Conservation (phyloP, 163 green algal genomes). For the Chloroidium sp. region DNA sequence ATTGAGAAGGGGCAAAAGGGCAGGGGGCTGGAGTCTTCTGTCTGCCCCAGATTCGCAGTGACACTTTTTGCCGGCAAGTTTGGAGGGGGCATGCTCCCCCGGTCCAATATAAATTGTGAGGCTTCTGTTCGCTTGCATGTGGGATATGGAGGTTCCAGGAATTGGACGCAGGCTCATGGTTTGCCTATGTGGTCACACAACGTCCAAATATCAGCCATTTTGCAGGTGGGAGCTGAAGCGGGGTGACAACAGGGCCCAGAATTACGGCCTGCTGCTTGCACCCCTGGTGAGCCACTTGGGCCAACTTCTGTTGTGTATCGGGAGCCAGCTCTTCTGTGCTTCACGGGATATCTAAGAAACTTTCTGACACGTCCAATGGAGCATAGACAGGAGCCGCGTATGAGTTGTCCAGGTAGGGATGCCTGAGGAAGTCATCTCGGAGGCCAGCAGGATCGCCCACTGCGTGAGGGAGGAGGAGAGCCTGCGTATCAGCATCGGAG, state of each 20-base stretch:
- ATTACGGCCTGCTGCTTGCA: conserved; percentile 64
- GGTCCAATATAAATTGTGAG: too few relatives aligned
- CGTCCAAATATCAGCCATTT: too few relatives aligned
- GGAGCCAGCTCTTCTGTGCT: neutral
- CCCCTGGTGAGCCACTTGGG: neutral
- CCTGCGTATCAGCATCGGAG: neutral
- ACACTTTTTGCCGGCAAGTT: too few relatives aligned
- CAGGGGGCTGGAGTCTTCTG: too few relatives aligned
- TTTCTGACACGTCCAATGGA: too few relatives aligned
- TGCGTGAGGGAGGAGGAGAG: neutral
- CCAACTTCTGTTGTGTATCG: neutral
- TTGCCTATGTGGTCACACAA: too few relatives aligned
- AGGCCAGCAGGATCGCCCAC: neutral
- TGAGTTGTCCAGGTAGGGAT: conserved; percentile 4
- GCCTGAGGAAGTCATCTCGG: conserved; percentile 2
- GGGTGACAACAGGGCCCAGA: conserved; percentile 17
- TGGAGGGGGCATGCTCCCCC: too few relatives aligned
- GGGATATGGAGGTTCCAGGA: too few relatives aligned
- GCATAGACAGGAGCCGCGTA: neutral
- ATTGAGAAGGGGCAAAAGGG: too few relatives aligned
- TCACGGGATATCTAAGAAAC: neutral
- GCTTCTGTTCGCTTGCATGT: too few relatives aligned
- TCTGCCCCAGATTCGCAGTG: too few relatives aligned
- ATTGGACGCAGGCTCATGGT: too few relatives aligned
- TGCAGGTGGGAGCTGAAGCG: conserved; percentile 15